A percentile compares a stretch with the other conserved stretches of the same genome.
Conservation (phyloP, 805 yeast species). For the Wickerhamomyces bovis region DNA sequence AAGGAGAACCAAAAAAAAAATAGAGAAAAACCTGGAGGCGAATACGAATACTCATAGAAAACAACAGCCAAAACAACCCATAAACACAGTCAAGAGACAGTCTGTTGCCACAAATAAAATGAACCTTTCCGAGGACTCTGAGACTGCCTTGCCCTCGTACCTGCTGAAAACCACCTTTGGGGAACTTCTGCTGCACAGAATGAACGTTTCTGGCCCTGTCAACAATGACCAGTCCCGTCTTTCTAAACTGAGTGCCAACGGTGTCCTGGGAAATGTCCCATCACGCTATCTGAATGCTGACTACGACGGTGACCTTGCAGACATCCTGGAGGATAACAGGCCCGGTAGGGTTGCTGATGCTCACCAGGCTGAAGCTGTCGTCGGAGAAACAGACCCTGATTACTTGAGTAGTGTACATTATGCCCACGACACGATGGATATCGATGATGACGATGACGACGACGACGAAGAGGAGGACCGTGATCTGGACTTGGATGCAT, state of each 20-base stretch:
- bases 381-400: not conserved
- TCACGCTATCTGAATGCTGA: not conserved
- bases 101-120: not conserved
- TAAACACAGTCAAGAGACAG: not conserved
- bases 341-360: not conserved
- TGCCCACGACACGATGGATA: conserved; percentile 13
- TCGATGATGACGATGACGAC: conserved; percentile 9
- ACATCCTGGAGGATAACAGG: not conserved
- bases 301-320: not conserved
- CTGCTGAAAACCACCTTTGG: not conserved
- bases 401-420: conserved; percentile 3
- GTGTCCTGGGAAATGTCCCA: not conserved
- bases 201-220: not conserved
- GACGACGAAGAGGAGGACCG: conserved; percentile 4
- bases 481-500: not conserved
- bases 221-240: not conserved
- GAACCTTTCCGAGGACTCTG: not conserved
- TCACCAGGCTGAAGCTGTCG: not conserved
- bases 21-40: not conserved
- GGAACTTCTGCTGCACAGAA: not conserved
- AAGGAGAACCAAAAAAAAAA: not conserved
- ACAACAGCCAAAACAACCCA: not conserved
- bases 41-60: not conserved
- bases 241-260: not conserved
- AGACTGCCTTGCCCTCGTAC: not conserved